Base-by-base conservation (phyloP, 179 eudicot species). In the Gypsophila paniculata region DNA sequence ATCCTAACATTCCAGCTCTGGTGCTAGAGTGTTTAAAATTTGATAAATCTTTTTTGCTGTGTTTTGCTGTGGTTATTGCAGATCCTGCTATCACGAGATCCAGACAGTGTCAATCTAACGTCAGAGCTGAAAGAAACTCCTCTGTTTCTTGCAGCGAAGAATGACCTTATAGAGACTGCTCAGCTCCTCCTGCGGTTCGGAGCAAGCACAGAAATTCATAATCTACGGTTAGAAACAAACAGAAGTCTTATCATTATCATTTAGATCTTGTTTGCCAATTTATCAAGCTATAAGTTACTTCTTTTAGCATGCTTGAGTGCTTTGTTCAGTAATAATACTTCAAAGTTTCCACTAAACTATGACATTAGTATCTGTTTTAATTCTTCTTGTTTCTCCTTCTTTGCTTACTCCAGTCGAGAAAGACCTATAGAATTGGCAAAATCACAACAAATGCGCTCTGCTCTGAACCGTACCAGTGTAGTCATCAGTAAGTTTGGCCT, bases 361-460 rank as follows among this genome's bases (percentile, higher is more conserved):
- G 38, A 7, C 36, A 36, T 14, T 68, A 71, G 19, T 26, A 17
- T 3, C 15, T 8, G 29, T 29, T 65, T 46, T 74, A 19, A 67
- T 61, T n/a, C 9, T 51, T 22, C 15, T 74, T 48, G 26, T 19
- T 7, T 13, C 38, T 10, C 15, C 25, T 15, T 26, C 8, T 61
- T 66, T 61, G 8, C 59, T 34, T n/a, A 38, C 36, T 38, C 62
- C 85, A 82, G 85, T 57, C 81, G 85, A 48, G 82, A 82, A 53
- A 75, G 85, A 65, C 85, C 85, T 65, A 72, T 78, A 58, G 85
- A 82, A 61, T 61, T 82, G 82, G 82, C 85, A 53, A 78, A 78
- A 71, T 82, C 85, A 75, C 85, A 82, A 68, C 75, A 78, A 42
- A 78, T 82, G 85, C 85, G 85, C 36, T 52, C 80, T 69, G 73